These are phyloP conservation scores for Cladosporium sp. DNA, from an alignment of 2,329 filamentous ascomycete genomes.

Conservation along the genomic window DNA sequence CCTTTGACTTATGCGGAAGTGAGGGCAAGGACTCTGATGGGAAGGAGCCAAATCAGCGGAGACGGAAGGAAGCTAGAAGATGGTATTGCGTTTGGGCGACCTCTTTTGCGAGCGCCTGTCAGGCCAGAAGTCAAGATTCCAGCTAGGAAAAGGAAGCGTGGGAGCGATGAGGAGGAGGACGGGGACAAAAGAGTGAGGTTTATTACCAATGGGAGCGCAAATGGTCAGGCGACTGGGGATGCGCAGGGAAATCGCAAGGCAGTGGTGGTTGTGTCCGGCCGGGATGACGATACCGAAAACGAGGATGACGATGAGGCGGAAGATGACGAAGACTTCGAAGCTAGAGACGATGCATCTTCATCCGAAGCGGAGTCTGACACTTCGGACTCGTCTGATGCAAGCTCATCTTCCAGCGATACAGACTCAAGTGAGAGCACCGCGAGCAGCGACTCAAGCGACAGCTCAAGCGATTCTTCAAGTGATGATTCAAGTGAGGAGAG, in stretches of 20 bases:
- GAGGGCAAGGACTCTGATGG: constrained; percentile 65
- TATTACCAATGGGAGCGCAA: not conserved
- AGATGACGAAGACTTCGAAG: constrained; percentile 21
- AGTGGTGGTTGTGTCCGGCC: constrained; percentile 31
- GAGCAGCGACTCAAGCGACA: not conserved
- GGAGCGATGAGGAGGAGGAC: constrained; percentile 32
- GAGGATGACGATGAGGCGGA: constrained; percentile 22
- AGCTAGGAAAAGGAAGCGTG: constrained; percentile 28
- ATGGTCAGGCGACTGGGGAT: not conserved
- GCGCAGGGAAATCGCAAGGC: not conserved
- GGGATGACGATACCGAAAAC: constrained; percentile 32
- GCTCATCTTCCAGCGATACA: not conserved
- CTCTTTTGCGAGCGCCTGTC: constrained; percentile 43
- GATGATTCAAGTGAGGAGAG: constrained; percentile 16
- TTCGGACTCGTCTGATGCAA: not conserved
- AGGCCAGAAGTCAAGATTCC: constrained; percentile 35
- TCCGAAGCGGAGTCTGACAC: constrained; percentile 1
- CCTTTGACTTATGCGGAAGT: constrained; percentile 72
- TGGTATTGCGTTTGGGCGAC: constrained; percentile 74
- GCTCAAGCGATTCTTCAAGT: constrained; percentile 12
- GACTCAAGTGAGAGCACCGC: not conserved
- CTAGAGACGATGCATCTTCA: constrained; percentile 11
- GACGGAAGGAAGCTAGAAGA: constrained; percentile 81
- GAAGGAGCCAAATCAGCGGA: constrained; percentile 73
- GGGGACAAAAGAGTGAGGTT: constrained; percentile 11